Percentiles rank a stretch among this genome's conserved stretches.
phyloP scores from a whole-genome alignment of 805 yeast species.

The Kodamaea leandrae region DNA sequence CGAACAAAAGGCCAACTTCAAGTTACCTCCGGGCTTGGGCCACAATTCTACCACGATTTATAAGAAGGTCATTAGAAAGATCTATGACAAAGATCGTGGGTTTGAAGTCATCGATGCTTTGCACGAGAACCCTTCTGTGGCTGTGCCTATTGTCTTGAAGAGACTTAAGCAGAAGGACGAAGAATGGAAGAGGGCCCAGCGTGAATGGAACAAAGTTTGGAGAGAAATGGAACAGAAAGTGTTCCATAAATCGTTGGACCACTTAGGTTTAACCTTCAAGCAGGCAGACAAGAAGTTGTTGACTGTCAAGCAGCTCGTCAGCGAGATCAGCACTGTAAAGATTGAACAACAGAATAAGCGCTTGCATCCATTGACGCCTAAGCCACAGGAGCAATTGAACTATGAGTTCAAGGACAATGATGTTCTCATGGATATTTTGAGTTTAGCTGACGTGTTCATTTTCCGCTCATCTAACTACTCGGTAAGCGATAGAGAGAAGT shows the following conservation, averaged over 20 bases:
- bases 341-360: constrained; percentile 88
- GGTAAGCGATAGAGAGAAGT: constrained; percentile 71
- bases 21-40: constrained; percentile 89
- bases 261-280: constrained; percentile 91
- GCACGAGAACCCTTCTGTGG: constrained; percentile 91
- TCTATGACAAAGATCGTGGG: constrained; percentile 92
- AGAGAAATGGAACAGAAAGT: constrained; percentile 96
- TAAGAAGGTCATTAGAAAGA: constrained; percentile 86
- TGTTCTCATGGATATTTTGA: constrained; percentile 70
- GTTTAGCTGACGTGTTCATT: constrained; percentile 64
- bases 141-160: constrained; percentile 89
- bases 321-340: constrained; percentile 89
- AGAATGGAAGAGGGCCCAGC: constrained; percentile 96
- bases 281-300: constrained; percentile 92
- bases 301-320: constrained; percentile 84
- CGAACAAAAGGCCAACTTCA: constrained; percentile 83
- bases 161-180: constrained; percentile 97
- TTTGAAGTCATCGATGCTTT: constrained; percentile 94
- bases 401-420: constrained; percentile 64
- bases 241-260: constrained; percentile 90
- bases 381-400: constrained; percentile 71
- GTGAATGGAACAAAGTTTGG: constrained; percentile 99
- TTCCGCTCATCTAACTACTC: constrained; percentile 75
- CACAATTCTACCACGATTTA: constrained; percentile 89
- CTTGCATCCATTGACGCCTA: constrained; percentile 80